Evolutionary conservation across 1,139 yeast genomes (phyloP).

Genomic region (Taphrina communis): DNA sequence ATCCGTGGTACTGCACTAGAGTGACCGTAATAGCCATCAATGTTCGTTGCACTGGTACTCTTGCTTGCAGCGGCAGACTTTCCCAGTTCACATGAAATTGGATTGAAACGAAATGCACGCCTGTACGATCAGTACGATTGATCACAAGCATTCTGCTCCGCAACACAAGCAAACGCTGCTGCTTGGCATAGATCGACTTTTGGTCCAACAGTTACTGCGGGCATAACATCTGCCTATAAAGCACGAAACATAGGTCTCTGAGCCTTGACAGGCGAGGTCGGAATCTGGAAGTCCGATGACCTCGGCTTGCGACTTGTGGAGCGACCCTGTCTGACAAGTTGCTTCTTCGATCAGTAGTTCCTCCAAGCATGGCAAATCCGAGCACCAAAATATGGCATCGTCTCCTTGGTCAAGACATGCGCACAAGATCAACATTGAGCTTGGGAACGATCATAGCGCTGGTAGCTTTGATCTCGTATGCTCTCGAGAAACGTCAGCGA

Average conservation of each 20-base stretch:
- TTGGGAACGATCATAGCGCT: neutral
- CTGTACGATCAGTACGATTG: neutral
- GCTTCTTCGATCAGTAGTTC: no score
- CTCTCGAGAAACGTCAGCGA: neutral
- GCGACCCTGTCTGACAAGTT: no score
- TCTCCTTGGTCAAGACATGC: neutral
- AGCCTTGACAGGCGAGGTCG: no score
- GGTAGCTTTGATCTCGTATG: constrained; percentile 2
- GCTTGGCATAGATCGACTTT: neutral
- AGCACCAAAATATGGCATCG: constrained; percentile 10
- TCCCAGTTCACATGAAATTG: no score
- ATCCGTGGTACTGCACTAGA: neutral
- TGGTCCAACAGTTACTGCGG: no score
- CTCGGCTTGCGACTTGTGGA: no score
- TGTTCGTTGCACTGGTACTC: no score
- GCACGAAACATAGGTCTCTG: no score
- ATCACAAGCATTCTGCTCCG: constrained; percentile 2
- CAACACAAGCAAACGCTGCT: neutral
- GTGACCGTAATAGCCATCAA: neutral
- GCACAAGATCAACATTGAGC: constrained; percentile 12
- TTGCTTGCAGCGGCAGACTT: no score
- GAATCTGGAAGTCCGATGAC: no score
- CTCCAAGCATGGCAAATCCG: neutral
- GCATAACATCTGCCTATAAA: no score
- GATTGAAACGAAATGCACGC: neutral